phyloP scores from a whole-genome alignment of 1,139 yeast genomes.

The Kluyveromyces sp. region DNA sequence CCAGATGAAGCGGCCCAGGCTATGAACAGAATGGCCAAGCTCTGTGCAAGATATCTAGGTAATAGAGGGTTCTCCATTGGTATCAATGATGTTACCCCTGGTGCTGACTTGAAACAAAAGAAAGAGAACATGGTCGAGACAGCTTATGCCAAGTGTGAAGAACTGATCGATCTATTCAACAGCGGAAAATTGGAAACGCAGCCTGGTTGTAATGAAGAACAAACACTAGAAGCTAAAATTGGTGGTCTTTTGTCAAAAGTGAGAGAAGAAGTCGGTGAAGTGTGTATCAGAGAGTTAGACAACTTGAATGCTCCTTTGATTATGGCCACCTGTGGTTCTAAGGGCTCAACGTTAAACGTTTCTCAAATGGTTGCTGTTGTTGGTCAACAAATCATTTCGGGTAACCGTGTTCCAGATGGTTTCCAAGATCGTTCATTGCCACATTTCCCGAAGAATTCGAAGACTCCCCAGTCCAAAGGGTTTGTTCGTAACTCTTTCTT shows the following conservation, averaged over 20 bases:
- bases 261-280: conserved; percentile 98
- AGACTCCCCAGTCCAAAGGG: conserved; percentile 97
- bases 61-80: conserved; percentile 97
- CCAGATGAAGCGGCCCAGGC: conserved; percentile 92
- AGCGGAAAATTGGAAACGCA: conserved; percentile 92
- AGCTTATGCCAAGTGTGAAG: conserved; percentile 90
- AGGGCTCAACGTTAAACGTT: conserved; percentile 95
- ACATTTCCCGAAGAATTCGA: conserved; percentile 91
- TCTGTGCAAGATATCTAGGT: conserved; percentile 92
- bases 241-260: conserved; percentile 95
- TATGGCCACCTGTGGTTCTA: conserved; percentile 99
- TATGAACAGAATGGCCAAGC: conserved; percentile 97
- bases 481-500: conserved; percentile 94
- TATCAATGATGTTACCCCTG: conserved; percentile 96
- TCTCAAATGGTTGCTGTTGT: conserved; percentile 99
- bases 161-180: conserved; percentile 70
- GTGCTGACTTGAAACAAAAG: conserved; percentile 60
- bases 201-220: conserved; percentile 98
- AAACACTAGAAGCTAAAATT: conserved; percentile 93
- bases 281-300: conserved; percentile 86
- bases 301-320: conserved; percentile 91
- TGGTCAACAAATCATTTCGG: conserved; percentile 97
- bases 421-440: conserved; percentile 98
- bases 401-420: conserved; percentile 99
- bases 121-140: conserved; percentile 86